phyloP scores from a whole-genome alignment of 2,329 filamentous ascomycete genomes.

The Drechslerella coelobrocha region DNA sequence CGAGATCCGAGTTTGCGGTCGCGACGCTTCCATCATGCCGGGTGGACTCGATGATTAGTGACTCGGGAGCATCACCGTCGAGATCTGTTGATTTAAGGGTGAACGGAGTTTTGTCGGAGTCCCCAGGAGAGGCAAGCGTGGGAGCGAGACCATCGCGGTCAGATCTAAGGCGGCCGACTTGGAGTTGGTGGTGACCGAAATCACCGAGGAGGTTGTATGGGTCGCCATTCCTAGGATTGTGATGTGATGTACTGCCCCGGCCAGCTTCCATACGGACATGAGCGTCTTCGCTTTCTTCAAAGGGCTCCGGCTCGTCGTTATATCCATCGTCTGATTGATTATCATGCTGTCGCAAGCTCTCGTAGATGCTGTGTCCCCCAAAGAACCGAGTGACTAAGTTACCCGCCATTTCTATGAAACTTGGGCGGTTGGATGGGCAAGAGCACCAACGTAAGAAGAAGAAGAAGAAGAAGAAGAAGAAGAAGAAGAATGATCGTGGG shows the following conservation, averaged over 20 bases:
- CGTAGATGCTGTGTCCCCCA: constrained; percentile 53
- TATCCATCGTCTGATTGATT: constrained; percentile 52
- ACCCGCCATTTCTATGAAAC: constrained; percentile 25
- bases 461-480: background rate
- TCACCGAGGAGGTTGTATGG: constrained; percentile 41
- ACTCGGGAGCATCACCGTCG: constrained; percentile 69
- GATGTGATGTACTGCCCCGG: constrained; percentile 9
- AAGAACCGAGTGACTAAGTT: constrained; percentile 48
- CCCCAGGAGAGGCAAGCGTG: background rate
- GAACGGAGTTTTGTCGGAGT: background rate
- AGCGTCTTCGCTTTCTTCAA: constrained; percentile 30
- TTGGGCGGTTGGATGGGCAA: background rate
- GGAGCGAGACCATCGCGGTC: constrained; percentile 12
- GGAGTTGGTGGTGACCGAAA: constrained; percentile 45
- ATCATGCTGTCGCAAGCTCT: constrained; percentile 54
- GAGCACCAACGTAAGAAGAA: background rate
- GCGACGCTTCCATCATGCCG: constrained; percentile 46
- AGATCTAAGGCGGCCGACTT: constrained; percentile 16
- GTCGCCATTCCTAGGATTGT: constrained; percentile 7
- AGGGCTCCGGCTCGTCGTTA: constrained; percentile 48
- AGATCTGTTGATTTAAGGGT: constrained; percentile 52
- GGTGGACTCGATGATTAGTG: constrained; percentile 67
- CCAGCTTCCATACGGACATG: constrained; percentile 35
- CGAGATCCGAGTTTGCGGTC: constrained; percentile 48
- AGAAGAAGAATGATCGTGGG: too few species aligned